Evolutionary conservation across 352 stramenopile species (phyloP).

Genomic region (Phytophthora cryptogea): DNA sequence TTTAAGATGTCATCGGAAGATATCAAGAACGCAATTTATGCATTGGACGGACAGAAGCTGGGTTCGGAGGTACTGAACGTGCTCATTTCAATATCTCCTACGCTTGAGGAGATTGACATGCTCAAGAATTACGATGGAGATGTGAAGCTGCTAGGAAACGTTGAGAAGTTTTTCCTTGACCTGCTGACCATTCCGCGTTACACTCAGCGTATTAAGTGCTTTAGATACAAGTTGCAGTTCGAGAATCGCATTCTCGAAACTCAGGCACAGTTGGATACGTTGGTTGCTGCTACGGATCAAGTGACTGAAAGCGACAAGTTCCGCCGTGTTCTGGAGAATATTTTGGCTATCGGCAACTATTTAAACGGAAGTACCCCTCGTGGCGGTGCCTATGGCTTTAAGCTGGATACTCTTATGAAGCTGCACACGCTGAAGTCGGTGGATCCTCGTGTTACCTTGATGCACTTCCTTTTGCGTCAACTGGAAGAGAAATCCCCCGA

Average conservation of each 20-base stretch:
- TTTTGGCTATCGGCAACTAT: conserved; percentile 93
- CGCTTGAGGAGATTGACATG: conserved; percentile 89
- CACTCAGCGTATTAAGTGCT: conserved; percentile 89
- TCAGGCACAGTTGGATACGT: conserved; percentile 80
- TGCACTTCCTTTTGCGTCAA: conserved; percentile 82
- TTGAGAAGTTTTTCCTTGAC: conserved; percentile 90
- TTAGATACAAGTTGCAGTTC: conserved; percentile 88
- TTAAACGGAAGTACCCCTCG: conserved; percentile 90
- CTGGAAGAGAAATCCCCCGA: conserved; percentile 79
- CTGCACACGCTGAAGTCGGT: conserved; percentile 86
- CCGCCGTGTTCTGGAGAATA: conserved; percentile 74
- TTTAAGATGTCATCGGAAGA: conserved; percentile 92
- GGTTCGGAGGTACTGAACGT: conserved; percentile 87
- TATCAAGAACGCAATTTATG: conserved; percentile 87
- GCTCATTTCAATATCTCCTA: conserved; percentile 88
- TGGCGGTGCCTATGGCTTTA: conserved; percentile 92
- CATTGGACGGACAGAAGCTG: conserved; percentile 71
- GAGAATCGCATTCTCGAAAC: conserved; percentile 84
- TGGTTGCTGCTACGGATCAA: conserved; percentile 84
- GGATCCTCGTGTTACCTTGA: conserved; percentile 78
- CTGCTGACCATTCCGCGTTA: conserved; percentile 86
- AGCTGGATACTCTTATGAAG: conserved; percentile 90
- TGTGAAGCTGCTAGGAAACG: conserved; percentile 80
- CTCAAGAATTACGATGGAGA: conserved; percentile 93
- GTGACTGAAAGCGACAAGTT: conserved; percentile 83